phyloP scores from a whole-genome alignment of 2,329 filamentous ascomycete genomes.

The Fusarium drepaniforme region DNA sequence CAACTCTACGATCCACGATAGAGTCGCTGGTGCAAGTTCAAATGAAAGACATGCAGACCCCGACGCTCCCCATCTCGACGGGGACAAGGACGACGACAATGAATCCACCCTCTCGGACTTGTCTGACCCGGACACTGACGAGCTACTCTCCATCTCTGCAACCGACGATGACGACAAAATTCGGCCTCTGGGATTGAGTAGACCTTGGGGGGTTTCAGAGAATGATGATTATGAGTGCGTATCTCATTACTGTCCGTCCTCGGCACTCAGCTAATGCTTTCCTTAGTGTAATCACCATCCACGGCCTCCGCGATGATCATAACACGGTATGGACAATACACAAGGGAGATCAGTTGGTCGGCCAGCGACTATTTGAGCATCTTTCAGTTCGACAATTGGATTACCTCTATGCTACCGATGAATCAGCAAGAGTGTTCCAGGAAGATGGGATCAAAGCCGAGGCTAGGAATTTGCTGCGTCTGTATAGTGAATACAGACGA shows the following conservation, averaged over 20 bases:
- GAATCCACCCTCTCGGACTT: neutral
- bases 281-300: constrained; percentile 18
- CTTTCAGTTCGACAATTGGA: neutral
- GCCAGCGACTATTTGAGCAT: neutral
- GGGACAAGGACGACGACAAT: neutral
- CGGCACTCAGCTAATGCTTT: neutral
- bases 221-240: constrained; percentile 9
- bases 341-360: neutral
- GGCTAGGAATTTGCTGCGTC: neutral
- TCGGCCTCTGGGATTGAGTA: neutral
- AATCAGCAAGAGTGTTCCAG: neutral
- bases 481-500: neutral
- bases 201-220: neutral
- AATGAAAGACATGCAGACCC: neutral
- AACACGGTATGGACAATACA: constrained; percentile 9
- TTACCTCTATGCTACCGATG: neutral
- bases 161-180: neutral
- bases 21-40: neutral
- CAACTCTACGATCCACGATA: neutral
- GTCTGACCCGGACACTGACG: neutral
- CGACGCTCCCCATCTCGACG: neutral
- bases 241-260: neutral
- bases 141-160: neutral
- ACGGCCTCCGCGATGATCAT: constrained; percentile 22
- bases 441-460: neutral